These are phyloP conservation scores for Fragaria ananassa DNA, from an alignment of 306 rosid species.

Conservation along the genomic window DNA sequence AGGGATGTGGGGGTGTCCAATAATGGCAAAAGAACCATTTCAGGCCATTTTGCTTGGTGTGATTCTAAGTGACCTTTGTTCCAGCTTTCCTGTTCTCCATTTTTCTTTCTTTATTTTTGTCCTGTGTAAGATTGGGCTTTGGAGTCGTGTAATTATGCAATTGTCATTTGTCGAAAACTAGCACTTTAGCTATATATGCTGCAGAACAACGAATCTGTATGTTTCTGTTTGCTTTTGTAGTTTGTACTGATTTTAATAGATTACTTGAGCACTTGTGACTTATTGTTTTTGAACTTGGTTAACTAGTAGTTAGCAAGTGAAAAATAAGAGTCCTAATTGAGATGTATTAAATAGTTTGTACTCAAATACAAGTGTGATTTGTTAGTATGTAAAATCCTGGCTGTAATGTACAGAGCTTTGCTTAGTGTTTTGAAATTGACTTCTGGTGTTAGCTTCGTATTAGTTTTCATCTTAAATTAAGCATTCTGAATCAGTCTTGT, in stretches of 20 bases:
- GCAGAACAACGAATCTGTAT: neutral
- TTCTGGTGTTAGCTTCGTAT: neutral
- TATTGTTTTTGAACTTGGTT: neutral
- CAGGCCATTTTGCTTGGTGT: neutral
- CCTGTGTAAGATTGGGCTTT: neutral
- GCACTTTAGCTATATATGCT: neutral
- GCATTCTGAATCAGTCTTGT: neutral
- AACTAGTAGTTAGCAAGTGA: neutral
- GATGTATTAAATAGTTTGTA: neutral
- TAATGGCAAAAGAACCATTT: neutral
- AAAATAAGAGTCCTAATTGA: neutral
- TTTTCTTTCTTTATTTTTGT: neutral
- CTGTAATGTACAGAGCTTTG: neutral
- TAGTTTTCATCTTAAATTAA: neutral
- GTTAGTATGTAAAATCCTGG: neutral
- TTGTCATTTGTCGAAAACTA: neutral
- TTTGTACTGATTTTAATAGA: neutral
- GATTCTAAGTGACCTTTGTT: neutral
- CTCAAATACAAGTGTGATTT: neutral
- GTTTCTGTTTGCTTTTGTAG: neutral
- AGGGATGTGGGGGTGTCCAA: constrained; percentile 1
- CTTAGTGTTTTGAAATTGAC: neutral
- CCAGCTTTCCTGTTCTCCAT: neutral
- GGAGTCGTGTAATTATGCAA: neutral
- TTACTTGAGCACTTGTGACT: neutral